Evolutionary conservation across 179 eudicot species (phyloP), one percentile per base, ranked within the genome.

Genomic region (Spergularia azorica): DNA sequence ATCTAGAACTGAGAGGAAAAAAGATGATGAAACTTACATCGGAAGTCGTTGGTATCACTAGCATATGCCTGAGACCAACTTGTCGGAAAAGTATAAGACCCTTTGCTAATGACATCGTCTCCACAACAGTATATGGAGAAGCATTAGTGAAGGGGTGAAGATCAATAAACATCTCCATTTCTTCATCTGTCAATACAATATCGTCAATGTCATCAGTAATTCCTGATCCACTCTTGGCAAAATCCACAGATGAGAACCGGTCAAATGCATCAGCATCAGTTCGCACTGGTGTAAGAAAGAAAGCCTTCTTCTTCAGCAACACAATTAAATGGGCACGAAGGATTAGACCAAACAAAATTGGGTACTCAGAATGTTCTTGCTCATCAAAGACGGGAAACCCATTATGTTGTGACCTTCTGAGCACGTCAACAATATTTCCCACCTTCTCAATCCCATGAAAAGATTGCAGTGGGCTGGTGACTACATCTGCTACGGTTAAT

Each of bases 41-140:
- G 16, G 88, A 61, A 41, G 79, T 54, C 73, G 81, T 89, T 48
- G 98, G 91, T 54, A 89, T 83, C 72, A 95, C 97, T 63, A 91
- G 83, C 86, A 95, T 75, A 83, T 95, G 98, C 86, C 98, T 87
- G 74, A 95, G 81, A 76, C 98, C 98, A 71, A 95, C 92, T 83
- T 93, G 86, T 66, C 98, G 84, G 87, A 95, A 95, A 77, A 95
- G 96, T 59, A 88, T 55, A 52, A 83, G 88, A 62, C 97, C 98
- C 90, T 95, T 95, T 6, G 92, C 98, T 12, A 95, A 67, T 16
- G 98, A 95, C 97, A 95, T 90, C 9, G 93, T 87, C 85, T 95
- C 98, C 73, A 89, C 92, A 39, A 95, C 95, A 41, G 97, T 89
- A 65, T 88, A 95, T 0, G 98, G 98, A 7, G 98, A 93, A 41